These are phyloP conservation scores for Fusarium brachygibbosum DNA, from an alignment of 2,329 filamentous ascomycete species.

Conservation along the genomic window DNA sequence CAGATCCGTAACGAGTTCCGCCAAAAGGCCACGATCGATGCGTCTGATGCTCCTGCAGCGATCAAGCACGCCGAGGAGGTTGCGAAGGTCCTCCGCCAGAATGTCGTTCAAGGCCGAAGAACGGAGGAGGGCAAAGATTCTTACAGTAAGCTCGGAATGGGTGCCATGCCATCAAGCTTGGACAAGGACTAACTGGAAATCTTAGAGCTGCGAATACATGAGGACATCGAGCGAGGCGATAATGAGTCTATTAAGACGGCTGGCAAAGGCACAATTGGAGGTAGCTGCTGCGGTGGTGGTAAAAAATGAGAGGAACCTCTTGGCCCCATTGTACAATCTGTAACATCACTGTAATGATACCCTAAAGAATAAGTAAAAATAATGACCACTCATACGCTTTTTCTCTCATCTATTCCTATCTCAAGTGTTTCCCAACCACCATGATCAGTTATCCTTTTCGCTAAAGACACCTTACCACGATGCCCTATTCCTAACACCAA, in stretches of 20 bases:
- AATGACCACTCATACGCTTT: constrained; percentile 39
- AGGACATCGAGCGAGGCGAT: constrained; percentile 90
- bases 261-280: constrained; percentile 52
- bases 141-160: constrained; percentile 64
- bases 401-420: constrained; percentile 22
- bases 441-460: constrained; percentile 37
- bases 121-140: constrained; percentile 59
- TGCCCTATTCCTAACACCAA: constrained; percentile 36
- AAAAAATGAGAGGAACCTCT: constrained; percentile 46
- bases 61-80: constrained; percentile 87
- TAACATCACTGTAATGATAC: constrained; percentile 54
- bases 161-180: not conserved
- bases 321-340: constrained; percentile 48
- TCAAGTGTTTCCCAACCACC: constrained; percentile 24
- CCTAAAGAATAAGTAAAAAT: constrained; percentile 46
- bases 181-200: constrained; percentile 9
- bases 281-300: constrained; percentile 51
- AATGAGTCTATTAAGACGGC: constrained; percentile 88
- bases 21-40: constrained; percentile 70
- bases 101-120: constrained; percentile 86
- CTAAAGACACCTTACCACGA: constrained; percentile 33
- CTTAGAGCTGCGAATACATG: constrained; percentile 86
- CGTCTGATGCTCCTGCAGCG: constrained; percentile 70
- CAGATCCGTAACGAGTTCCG: constrained; percentile 83
- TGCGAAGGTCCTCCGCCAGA: constrained; percentile 81